A percentile compares a stretch with the other conserved stretches of the same genome.
Conservation (phyloP, 2,329 filamentous ascomycete species). For the Colletotrichum cereale region DNA sequence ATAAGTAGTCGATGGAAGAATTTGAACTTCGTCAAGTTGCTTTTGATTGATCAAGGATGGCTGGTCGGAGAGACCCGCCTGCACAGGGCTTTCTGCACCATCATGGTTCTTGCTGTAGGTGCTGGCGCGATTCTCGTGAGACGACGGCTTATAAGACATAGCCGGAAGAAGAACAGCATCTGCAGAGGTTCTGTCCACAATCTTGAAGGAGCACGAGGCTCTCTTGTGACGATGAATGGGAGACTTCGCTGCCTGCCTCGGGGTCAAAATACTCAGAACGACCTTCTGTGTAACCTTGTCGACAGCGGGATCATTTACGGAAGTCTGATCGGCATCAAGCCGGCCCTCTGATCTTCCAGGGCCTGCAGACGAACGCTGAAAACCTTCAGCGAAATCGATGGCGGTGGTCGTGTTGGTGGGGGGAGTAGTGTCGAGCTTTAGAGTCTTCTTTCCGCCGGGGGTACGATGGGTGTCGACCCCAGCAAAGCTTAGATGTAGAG, state of each 20-base stretch:
- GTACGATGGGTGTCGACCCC: background rate
- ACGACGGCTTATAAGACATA: background rate
- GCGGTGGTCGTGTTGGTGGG: background rate
- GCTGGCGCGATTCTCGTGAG: background rate
- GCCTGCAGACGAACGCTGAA: background rate
- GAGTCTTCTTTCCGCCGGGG: background rate
- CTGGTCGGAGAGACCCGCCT: background rate
- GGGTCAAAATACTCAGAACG: background rate
- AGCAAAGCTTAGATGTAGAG: background rate
- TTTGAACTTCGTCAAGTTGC: background rate
- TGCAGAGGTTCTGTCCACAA: conserved; percentile 14
- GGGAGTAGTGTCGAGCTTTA: background rate
- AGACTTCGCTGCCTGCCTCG: background rate
- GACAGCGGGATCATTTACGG: background rate
- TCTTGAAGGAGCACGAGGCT: conserved; percentile 22
- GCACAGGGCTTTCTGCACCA: background rate
- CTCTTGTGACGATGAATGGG: conserved; percentile 31
- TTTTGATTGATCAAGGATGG: background rate
- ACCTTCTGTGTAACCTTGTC: background rate
- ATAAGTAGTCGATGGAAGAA: background rate
- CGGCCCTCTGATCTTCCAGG: background rate
- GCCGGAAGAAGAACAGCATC: conserved; percentile 15
- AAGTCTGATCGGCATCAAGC: background rate
- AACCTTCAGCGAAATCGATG: background rate
- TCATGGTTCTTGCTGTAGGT: background rate